These are phyloP conservation scores for Symbiodinium natans DNA, from an alignment of 73 alveolate species.

Conservation along the genomic window DNA sequence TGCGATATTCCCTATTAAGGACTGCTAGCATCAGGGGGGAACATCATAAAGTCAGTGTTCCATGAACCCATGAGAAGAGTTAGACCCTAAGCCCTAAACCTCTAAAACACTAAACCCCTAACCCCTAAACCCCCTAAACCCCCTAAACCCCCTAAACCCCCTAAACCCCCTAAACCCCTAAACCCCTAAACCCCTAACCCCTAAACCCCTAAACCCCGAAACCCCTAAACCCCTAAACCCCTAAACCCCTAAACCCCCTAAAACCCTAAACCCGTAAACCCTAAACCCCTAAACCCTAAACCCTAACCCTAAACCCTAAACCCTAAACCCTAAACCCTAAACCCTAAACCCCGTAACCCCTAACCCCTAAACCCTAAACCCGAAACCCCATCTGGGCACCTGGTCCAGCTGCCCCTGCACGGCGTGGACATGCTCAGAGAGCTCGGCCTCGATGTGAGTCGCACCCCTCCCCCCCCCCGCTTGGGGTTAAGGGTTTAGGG, in stretches of 20 bases:
- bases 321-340: neutral
- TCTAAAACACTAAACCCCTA: neutral
- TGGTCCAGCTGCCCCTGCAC: constrained; percentile 38
- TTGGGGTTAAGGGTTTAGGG: neutral
- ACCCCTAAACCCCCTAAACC: neutral
- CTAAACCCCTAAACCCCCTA: neutral
- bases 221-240: neutral
- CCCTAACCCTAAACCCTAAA: neutral
- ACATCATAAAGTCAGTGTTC: no score
- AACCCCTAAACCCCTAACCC: neutral
- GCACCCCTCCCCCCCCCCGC: no score
- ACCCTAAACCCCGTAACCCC: neutral
- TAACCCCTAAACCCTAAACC: neutral
- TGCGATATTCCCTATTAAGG: no score
- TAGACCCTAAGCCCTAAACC: no score
- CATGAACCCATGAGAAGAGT: no score
- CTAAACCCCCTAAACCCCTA: neutral
- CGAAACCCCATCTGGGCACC: neutral
- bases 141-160: neutral
- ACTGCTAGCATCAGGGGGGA: no score
- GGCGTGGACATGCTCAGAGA: constrained; percentile 30
- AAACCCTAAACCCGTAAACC: neutral
- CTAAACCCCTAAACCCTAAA: neutral
- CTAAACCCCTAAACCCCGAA: neutral
- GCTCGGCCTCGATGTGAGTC: constrained; percentile 9